These are phyloP conservation scores for Linnemannia schmuckeri DNA, from an alignment of 192 early-diverging fungal genomes.

Conservation along the genomic window DNA sequence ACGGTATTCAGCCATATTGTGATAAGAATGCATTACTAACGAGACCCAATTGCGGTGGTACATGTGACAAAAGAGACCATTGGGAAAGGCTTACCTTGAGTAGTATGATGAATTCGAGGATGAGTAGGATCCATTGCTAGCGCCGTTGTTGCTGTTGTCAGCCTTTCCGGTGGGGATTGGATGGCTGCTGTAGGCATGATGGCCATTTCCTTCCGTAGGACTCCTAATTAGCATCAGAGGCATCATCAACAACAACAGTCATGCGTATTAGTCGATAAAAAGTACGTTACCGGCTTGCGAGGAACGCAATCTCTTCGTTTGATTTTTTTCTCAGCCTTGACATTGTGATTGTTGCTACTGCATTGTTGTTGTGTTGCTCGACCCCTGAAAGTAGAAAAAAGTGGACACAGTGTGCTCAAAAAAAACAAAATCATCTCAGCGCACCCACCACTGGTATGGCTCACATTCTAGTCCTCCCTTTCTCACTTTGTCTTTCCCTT, in stretches of 20 bases:
- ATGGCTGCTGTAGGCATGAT: constrained; percentile 23
- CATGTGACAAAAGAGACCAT: neutral
- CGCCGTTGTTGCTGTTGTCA: constrained; percentile 12
- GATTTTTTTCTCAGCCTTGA: neutral
- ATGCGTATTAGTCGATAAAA: neutral
- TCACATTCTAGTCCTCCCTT: neutral
- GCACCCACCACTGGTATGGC: constrained; percentile 12
- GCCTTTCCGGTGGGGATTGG: constrained; percentile 13
- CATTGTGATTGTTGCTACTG: neutral
- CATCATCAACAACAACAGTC: neutral
- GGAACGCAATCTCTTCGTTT: neutral
- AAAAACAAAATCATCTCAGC: neutral
- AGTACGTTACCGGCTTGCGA: neutral
- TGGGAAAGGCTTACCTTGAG: constrained; percentile 24
- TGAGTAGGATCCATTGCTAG: constrained; percentile 42
- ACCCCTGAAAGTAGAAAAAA: constrained; percentile 12
- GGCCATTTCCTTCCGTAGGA: constrained; percentile 27
- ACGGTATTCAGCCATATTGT: neutral
- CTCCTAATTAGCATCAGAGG: constrained; percentile 14
- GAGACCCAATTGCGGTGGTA: neutral
- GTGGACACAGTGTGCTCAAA: neutral
- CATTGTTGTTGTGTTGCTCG: neutral
- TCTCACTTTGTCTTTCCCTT: constrained; percentile 5
- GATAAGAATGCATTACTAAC: constrained; percentile 3
- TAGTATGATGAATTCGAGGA: constrained; percentile 37